A percentile compares a stretch with the other conserved stretches of the same genome.
Conservation (phyloP, 345 rosid species). For the Lepidium aucheri region DNA sequence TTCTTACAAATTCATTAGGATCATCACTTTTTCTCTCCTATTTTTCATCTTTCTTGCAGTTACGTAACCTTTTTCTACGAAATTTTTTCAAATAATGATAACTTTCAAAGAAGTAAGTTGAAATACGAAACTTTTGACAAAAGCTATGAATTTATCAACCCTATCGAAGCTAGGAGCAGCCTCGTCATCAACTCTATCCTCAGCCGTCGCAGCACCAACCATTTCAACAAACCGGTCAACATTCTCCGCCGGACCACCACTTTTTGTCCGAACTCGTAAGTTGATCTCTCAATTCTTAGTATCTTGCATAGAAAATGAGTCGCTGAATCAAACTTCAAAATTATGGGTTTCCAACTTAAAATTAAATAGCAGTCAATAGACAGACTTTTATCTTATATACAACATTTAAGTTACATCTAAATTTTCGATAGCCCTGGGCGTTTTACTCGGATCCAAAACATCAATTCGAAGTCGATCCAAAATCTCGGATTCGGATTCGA, state of each 20-base stretch:
- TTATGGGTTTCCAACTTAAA: too few species aligned
- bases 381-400: too few species aligned
- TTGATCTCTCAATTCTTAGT: not conserved
- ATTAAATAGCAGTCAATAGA: too few species aligned
- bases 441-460: too few species aligned
- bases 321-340: too few species aligned
- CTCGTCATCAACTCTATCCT: conserved; percentile 2
- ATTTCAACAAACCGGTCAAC: conserved; percentile 1
- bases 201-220: conserved; percentile 11
- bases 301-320: not conserved
- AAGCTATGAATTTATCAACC: not conserved
- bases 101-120: not conserved
- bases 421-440: too few species aligned
- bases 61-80: conserved; percentile 4
- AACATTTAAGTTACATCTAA: too few species aligned
- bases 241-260: not conserved
- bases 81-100: not conserved
- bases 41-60: not conserved
- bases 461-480: too few species aligned
- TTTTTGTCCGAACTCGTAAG: not conserved
- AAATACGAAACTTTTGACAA: not conserved
- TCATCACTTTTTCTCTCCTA: not conserved
- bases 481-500: too few species aligned
- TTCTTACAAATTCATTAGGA: not conserved
- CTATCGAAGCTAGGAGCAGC: not conserved